phyloP scores from a whole-genome alignment of 2,329 filamentous ascomycete species.

The Cladophialophora psammophila region DNA sequence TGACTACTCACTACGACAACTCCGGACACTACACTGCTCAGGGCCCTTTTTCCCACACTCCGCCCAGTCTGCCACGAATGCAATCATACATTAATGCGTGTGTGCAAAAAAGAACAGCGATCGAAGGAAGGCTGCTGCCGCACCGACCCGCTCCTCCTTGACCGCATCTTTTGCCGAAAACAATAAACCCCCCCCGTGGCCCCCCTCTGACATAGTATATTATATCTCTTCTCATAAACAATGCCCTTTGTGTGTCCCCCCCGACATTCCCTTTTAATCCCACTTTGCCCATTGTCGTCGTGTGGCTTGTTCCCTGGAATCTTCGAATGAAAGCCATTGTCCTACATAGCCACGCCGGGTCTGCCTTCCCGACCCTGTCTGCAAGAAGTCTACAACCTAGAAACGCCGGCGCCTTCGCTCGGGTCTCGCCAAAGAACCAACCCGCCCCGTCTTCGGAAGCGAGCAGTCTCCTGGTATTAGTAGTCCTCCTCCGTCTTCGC shows the following conservation, averaged over 20 bases:
- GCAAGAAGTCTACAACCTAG: slow-evolving; percentile 20
- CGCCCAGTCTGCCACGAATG: slow-evolving; percentile 24
- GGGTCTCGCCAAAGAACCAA: slow-evolving; percentile 26
- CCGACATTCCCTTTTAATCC: neutral
- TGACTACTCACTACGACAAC: neutral
- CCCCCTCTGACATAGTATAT: neutral
- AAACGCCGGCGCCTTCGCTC: slow-evolving; percentile 29
- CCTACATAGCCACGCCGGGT: slow-evolving; percentile 17
- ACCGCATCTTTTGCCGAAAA: slow-evolving; percentile 32
- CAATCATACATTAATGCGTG: neutral
- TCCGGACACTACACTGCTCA: neutral
- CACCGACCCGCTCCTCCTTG: slow-evolving; percentile 31
- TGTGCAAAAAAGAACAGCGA: slow-evolving; percentile 19
- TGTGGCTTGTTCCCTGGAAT: slow-evolving; percentile 2
- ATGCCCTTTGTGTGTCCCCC: slow-evolving; percentile 12
- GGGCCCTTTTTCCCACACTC: slow-evolving; percentile 21
- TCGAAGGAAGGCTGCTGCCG: slow-evolving; percentile 20
- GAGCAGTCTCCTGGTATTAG: slow-evolving; percentile 11
- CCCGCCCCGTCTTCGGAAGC: slow-evolving; percentile 17
- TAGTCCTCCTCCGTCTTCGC: slow-evolving; percentile 14
- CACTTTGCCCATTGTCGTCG: neutral
- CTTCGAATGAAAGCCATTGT: slow-evolving; percentile 10
- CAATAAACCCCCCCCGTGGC: neutral
- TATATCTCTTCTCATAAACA: slow-evolving; percentile 6
- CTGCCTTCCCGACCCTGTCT: slow-evolving; percentile 8